Percentiles rank a stretch among this genome's conserved stretches.
phyloP scores from a whole-genome alignment of 2,329 filamentous ascomycete genomes.

The Exophiala aquamarina region DNA sequence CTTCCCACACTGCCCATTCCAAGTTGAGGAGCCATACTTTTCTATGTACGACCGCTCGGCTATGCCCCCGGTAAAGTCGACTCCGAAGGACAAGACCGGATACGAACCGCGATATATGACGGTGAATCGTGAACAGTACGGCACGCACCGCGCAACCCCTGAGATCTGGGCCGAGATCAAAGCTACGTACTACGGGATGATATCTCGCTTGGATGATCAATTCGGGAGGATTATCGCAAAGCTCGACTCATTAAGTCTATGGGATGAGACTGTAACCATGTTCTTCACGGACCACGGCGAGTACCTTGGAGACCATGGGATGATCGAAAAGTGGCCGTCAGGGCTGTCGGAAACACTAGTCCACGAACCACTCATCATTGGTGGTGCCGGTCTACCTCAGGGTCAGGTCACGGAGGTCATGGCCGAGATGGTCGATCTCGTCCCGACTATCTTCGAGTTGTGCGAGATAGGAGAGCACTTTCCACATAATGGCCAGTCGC shows the following conservation, averaged over 20 bases:
- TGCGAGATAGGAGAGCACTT: slow-evolving; percentile 41
- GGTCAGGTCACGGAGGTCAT: slow-evolving; percentile 37
- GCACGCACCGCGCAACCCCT: slow-evolving; percentile 40
- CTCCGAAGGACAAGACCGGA: slow-evolving; percentile 36
- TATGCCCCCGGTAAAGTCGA: slow-evolving; percentile 23
- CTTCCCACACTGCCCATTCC: slow-evolving; percentile 50
- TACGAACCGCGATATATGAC: slow-evolving; percentile 47
- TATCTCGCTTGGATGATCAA: slow-evolving; percentile 46
- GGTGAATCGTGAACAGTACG: slow-evolving; percentile 37
- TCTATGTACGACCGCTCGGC: slow-evolving; percentile 44
- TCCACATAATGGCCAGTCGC: slow-evolving; percentile 42
- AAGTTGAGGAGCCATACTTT: slow-evolving; percentile 51
- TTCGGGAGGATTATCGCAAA: slow-evolving; percentile 36
- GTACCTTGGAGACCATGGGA: slow-evolving; percentile 48
- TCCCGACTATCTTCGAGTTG: slow-evolving; percentile 45
- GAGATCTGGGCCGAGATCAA: slow-evolving; percentile 47
- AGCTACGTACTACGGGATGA: slow-evolving; percentile 51
- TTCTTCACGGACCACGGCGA: slow-evolving; percentile 40
- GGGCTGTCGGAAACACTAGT: slow-evolving; percentile 44
- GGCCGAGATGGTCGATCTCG: slow-evolving; percentile 48
- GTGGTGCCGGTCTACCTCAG: slow-evolving; percentile 40
- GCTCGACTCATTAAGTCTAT: neutral
- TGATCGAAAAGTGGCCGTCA: slow-evolving; percentile 53
- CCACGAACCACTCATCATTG: slow-evolving; percentile 47
- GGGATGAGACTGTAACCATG: slow-evolving; percentile 33